Percentiles rank a stretch among this genome's conserved stretches.
Evolutionary conservation across 1,284 basidiomycete species (phyloP).

Genomic region (Sporisorium exsertum): DNA sequence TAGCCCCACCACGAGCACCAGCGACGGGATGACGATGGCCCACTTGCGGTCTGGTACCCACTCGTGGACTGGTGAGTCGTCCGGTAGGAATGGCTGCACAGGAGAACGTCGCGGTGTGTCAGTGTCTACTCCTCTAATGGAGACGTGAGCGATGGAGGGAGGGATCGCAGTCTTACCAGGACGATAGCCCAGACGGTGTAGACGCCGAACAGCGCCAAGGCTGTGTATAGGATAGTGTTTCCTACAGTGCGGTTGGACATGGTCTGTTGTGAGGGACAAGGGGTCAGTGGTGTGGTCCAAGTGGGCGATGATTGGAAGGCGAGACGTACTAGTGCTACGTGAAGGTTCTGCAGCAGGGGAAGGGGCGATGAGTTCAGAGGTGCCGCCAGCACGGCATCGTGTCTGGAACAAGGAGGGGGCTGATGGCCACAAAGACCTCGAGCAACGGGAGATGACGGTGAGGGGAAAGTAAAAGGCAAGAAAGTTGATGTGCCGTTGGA

Average conservation of each 20-base stretch:
- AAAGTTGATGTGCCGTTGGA: background rate
- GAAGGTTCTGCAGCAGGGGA: too few relatives aligned
- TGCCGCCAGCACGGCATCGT: background rate
- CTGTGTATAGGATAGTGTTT: conserved; percentile 19
- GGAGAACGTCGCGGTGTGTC: background rate
- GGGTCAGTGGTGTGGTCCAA: background rate
- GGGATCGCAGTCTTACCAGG: conserved; percentile 23
- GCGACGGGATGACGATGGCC: conserved; percentile 31
- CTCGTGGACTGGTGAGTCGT: conserved; percentile 18
- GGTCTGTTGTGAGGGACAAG: conserved; percentile 3
- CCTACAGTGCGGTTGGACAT: conserved; percentile 27
- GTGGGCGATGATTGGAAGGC: background rate
- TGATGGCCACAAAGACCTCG: background rate
- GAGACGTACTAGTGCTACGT: conserved; percentile 10
- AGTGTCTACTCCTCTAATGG: background rate
- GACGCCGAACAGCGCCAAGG: conserved; percentile 15
- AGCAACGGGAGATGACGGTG: background rate
- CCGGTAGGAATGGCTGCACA: conserved; percentile 40
- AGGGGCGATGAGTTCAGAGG: too few relatives aligned
- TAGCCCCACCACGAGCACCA: conserved; percentile 30
- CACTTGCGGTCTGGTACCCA: conserved; percentile 36
- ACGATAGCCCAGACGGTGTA: conserved; percentile 43
- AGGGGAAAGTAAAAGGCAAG: background rate
- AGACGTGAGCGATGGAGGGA: background rate
- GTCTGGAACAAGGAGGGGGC: background rate